Evolutionary conservation across 179 eudicot species (phyloP), one percentile per base, ranked within the genome.

Genomic region (Beta corolliflora): DNA sequence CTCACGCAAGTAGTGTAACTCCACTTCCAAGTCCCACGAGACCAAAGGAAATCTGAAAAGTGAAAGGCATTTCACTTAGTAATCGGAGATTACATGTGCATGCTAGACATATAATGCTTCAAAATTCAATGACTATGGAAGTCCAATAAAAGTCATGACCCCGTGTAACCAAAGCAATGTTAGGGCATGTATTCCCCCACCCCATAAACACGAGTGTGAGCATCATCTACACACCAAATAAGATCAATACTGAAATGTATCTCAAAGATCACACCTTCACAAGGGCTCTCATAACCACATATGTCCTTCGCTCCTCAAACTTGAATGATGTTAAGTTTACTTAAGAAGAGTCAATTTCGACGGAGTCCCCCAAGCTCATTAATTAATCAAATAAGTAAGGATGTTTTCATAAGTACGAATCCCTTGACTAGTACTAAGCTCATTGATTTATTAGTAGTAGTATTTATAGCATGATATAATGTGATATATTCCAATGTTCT

Each of bases 1-100:
- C 98, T 95, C 82, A 96, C 98, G 90, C 88, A 36, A 96, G 97
- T 74, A 96, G 90, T 7, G 96, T 77, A 56, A 89, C 46, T 76
- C 99, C 99, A 78, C 89, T 68, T 80, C 96, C 91, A 80, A 96
- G 88, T 80, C 93, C 99, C 86, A 96, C 87, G 73, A 86, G 92
- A 82, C 99, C 99, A 85, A 96, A 90, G 0, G 97, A 91, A 71
- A 96, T 89, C 99, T 96, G 94, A 78, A 66, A 83, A 84, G 61
- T 50, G 9, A 65, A 25, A 77, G 8, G 21, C 54, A 23, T 67
- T 31, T 54, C 78, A 55, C 12, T 75, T 12, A 79, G 45, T 66
- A 60, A 71, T 21, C n/a, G 44, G 31, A 66, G 59, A 83, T 60
- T 59, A 73, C 36, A 3, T 21, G 7, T 25, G 9, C 59, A 68